phyloP scores from a whole-genome alignment of 352 stramenopile species.

The Globisporangium irregulare region DNA sequence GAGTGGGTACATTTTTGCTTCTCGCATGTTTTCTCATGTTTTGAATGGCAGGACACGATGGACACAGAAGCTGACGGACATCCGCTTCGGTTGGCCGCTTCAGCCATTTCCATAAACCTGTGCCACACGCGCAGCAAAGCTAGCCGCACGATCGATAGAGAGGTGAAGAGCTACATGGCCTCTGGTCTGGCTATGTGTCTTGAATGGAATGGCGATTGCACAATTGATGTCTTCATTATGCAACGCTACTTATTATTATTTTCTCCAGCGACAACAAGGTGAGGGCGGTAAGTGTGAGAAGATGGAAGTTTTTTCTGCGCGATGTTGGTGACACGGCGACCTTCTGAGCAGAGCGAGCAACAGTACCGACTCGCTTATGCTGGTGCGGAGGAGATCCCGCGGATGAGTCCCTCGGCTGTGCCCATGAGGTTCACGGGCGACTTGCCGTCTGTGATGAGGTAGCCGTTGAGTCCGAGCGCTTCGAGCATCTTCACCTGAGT shows the following conservation, averaged over 20 bases:
- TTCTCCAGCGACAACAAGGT: background rate
- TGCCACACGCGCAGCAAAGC: no score
- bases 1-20: no score
- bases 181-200: background rate
- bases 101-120: no score
- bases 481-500: conserved; percentile 79
- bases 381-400: conserved; percentile 52
- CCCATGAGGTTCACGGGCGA: conserved; percentile 74
- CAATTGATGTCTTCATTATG: no score
- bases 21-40: no score
- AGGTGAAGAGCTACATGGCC: background rate
- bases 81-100: no score
- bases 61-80: no score
- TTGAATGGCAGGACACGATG: no score
- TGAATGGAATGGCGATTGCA: no score
- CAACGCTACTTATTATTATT: no score
- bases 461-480: conserved; percentile 71
- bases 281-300: background rate
- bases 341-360: no score
- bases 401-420: conserved; percentile 72
- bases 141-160: background rate
- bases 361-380: conserved; percentile 5
- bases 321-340: background rate
- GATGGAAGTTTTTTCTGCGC: background rate
- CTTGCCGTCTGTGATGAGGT: conserved; percentile 84